Conservation (phyloP, 495 filamentous ascomycete genomes). For the Xylaria grammica region DNA sequence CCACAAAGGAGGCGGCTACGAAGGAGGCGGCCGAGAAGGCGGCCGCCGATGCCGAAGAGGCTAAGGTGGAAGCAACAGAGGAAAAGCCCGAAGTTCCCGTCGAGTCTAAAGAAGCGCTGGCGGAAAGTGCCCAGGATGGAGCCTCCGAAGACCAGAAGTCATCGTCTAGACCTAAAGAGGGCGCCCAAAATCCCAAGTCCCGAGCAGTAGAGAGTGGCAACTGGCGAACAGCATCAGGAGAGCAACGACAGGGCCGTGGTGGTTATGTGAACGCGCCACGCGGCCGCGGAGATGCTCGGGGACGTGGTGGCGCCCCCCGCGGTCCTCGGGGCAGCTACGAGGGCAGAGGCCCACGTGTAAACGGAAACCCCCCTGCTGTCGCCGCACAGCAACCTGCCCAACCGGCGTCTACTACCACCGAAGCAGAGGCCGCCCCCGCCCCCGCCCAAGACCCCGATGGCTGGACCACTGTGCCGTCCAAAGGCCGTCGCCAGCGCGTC, state of each 20-base stretch:
- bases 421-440: conserved; percentile 28
- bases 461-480: conserved; percentile 75
- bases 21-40: conserved; percentile 52
- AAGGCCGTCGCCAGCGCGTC: conserved; percentile 46
- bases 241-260: conserved; percentile 47
- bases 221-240: conserved; percentile 55
- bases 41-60: conserved; percentile 45
- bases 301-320: conserved; percentile 49
- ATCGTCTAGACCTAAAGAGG: conserved; percentile 33
- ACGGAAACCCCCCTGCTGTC: conserved; percentile 42
- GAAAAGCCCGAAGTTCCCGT: conserved; percentile 30
- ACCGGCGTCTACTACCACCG: conserved; percentile 32
- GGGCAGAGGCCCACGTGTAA: conserved; percentile 50
- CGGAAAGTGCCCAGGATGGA: conserved; percentile 29
- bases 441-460: conserved; percentile 66
- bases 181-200: conserved; percentile 37
- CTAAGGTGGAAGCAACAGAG: conserved; percentile 40
- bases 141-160: conserved; percentile 40
- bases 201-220: conserved; percentile 55
- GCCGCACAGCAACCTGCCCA: conserved; percentile 37
- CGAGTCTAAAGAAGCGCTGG: conserved; percentile 31
- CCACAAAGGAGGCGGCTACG: conserved; percentile 60
- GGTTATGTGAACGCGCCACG: conserved; percentile 40
- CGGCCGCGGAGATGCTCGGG: conserved; percentile 40
- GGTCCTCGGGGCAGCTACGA: conserved; percentile 46